Conservation (phyloP, 495 filamentous ascomycete genomes). For the Podospora comata region DNA sequence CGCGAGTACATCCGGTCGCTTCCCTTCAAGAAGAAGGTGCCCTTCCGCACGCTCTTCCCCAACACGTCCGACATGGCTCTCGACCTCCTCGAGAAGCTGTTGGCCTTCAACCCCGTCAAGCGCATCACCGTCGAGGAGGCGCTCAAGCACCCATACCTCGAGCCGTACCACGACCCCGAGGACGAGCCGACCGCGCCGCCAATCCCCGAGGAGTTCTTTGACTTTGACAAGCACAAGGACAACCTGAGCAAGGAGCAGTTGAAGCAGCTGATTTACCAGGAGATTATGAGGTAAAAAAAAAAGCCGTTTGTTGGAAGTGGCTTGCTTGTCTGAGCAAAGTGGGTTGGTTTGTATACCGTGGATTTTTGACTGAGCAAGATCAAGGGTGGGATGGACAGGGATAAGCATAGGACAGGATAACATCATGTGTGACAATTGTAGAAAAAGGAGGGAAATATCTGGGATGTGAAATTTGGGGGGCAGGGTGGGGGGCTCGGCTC, state of each 20-base stretch:
- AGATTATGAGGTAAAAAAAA: slow-evolving; percentile 89
- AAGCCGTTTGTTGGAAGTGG: not conserved
- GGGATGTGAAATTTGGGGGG: not conserved
- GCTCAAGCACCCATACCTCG: slow-evolving; percentile 94
- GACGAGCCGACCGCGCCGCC: slow-evolving; percentile 96
- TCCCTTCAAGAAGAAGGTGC: slow-evolving; percentile 99
- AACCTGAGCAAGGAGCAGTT: slow-evolving; percentile 96
- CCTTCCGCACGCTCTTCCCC: slow-evolving; percentile 94
- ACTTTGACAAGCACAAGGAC: slow-evolving; percentile 99
- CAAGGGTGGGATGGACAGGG: not conserved
- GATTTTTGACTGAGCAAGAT: not conserved
- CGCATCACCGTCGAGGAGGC: slow-evolving; percentile 97
- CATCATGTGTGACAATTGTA: not conserved
- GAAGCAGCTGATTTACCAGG: slow-evolving; percentile 94
- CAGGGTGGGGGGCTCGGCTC: not conserved
- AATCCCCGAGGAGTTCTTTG: slow-evolving; percentile 98
- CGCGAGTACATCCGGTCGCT: slow-evolving; percentile 98
- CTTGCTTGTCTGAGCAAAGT: not conserved
- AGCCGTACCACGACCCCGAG: slow-evolving; percentile 98
- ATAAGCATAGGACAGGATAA: slow-evolving; percentile 1
- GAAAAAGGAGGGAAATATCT: not conserved
- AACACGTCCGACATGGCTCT: slow-evolving; percentile 92
- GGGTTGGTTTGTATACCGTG: not conserved
- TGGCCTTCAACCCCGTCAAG: slow-evolving; percentile 98
- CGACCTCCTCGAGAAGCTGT: slow-evolving; percentile 89